Percentiles rank a stretch among this genome's conserved stretches.
Conservation (phyloP, 2,329 filamentous ascomycete genomes). For the Nothophaeocryptopus gaeumannii region DNA sequence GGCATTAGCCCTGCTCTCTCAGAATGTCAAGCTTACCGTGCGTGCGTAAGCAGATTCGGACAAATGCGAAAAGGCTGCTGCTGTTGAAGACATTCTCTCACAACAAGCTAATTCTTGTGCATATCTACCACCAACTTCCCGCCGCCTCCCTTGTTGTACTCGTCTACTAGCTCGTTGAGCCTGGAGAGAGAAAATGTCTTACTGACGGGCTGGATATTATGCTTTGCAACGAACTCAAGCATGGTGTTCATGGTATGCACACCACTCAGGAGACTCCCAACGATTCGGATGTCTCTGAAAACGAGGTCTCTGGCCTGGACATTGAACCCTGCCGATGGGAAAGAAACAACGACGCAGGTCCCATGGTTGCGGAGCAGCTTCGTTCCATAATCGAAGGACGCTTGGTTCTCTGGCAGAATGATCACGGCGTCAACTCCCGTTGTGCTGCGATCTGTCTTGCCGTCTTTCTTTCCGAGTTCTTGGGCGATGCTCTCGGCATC, state of each 20-base stretch:
- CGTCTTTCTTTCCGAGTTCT: conserved; percentile 39
- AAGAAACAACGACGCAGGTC: conserved; percentile 48
- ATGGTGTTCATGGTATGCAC: conserved; percentile 43
- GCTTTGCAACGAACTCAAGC: conserved; percentile 42
- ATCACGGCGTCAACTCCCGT: conserved; percentile 49
- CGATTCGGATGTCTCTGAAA: conserved; percentile 44
- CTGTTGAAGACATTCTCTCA: too few relatives aligned
- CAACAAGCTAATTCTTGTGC: conserved; percentile 4
- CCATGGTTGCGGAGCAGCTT: conserved; percentile 45
- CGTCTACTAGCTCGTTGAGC: conserved; percentile 44
- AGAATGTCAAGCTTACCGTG: too few relatives aligned
- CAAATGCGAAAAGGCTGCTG: too few relatives aligned
- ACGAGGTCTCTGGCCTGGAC: conserved; percentile 44
- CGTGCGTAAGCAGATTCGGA: too few relatives aligned
- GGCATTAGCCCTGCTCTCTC: too few relatives aligned
- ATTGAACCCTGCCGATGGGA: conserved; percentile 45
- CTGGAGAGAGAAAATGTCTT: conserved; percentile 41
- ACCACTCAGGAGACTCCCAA: conserved; percentile 44
- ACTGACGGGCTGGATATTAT: conserved; percentile 41
- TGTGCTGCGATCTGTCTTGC: conserved; percentile 35
- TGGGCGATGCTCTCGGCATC: conserved; percentile 33
- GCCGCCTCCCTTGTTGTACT: conserved; percentile 45
- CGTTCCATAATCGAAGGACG: conserved; percentile 49
- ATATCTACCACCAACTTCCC: conserved; percentile 48
- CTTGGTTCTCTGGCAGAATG: conserved; percentile 48